Conservation (phyloP, 2,329 filamentous ascomycete genomes). For the Canariomyces notabilis region DNA sequence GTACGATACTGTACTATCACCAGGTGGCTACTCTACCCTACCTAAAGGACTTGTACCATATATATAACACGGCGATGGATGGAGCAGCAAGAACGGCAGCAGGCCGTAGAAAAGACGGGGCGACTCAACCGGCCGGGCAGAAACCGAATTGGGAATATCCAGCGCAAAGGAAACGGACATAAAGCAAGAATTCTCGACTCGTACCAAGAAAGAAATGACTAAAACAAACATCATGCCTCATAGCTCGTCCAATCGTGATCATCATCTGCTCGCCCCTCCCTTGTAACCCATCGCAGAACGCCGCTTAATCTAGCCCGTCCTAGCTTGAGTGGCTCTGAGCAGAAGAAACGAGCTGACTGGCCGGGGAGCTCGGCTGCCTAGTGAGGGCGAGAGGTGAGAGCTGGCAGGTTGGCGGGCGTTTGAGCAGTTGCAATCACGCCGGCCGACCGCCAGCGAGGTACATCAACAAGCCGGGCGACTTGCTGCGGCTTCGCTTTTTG, state of each 20-base stretch:
- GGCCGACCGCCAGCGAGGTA: slow-evolving; percentile 51
- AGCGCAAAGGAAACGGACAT: background rate
- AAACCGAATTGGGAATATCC: slow-evolving; percentile 4
- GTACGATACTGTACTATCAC: slow-evolving; percentile 9
- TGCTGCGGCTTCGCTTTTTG: slow-evolving; percentile 52
- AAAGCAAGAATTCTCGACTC: slow-evolving; percentile 9
- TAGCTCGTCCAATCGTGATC: slow-evolving; percentile 9
- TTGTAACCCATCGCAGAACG: background rate
- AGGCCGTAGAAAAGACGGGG: background rate
- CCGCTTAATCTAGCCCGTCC: background rate
- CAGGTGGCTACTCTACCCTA: background rate
- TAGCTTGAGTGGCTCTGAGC: background rate
- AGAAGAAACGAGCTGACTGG: background rate
- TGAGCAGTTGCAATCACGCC: slow-evolving; percentile 24
- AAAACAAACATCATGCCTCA: slow-evolving; percentile 12
- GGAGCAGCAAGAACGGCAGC: background rate
- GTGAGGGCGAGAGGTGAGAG: background rate
- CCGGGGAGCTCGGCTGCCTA: background rate
- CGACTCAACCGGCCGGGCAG: background rate
- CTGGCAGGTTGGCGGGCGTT: background rate
- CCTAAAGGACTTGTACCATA: background rate
- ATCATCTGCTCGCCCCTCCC: background rate
- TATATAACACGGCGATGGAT: background rate
- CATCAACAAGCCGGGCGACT: slow-evolving; percentile 52
- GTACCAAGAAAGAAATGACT: background rate